phyloP scores from a whole-genome alignment of 1,284 basidiomycete species.

The Austropuccinia psidii region DNA sequence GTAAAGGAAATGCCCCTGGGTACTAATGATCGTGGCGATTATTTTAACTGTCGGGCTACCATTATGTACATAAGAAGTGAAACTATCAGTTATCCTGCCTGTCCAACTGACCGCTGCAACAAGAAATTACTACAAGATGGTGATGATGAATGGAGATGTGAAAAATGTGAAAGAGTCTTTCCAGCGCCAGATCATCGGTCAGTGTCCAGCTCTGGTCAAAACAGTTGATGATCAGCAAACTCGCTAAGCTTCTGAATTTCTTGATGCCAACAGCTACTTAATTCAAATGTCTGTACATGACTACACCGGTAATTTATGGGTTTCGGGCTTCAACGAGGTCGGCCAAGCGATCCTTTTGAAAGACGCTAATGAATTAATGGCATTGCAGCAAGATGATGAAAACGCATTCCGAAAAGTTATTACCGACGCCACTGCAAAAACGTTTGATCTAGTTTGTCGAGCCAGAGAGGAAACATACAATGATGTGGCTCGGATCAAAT shows the following conservation, averaged over 20 bases:
- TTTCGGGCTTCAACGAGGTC: slow-evolving; percentile 92
- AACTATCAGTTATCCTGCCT: slow-evolving; percentile 82
- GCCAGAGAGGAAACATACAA: slow-evolving; percentile 31
- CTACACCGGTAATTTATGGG: slow-evolving; percentile 79
- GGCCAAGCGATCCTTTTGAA: slow-evolving; percentile 65
- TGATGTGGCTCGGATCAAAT: slow-evolving; percentile 20
- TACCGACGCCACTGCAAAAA: slow-evolving; percentile 12
- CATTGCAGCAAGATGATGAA: slow-evolving; percentile 21
- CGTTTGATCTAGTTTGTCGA: slow-evolving; percentile 18
- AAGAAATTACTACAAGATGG: slow-evolving; percentile 77
- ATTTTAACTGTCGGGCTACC: slow-evolving; percentile 73
- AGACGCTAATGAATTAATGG: slow-evolving; percentile 65
- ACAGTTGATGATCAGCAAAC: background rate
- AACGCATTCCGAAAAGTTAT: background rate
- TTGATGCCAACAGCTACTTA: slow-evolving; percentile 61
- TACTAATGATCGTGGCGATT: slow-evolving; percentile 68
- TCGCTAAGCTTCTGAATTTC: background rate
- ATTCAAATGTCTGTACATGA: slow-evolving; percentile 82
- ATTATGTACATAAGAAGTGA: slow-evolving; percentile 84
- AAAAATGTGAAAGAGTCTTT: slow-evolving; percentile 78
- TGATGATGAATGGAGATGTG: slow-evolving; percentile 70
- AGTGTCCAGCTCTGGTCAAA: slow-evolving; percentile 43
- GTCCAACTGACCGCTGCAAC: slow-evolving; percentile 69
- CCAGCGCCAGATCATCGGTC: slow-evolving; percentile 72
- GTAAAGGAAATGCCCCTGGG: slow-evolving; percentile 74